A percentile compares a stretch with the other conserved stretches of the same genome.
Evolutionary conservation across 2,329 filamentous ascomycete genomes (phyloP).

Genomic region (Paracoccidioides lutzii): DNA sequence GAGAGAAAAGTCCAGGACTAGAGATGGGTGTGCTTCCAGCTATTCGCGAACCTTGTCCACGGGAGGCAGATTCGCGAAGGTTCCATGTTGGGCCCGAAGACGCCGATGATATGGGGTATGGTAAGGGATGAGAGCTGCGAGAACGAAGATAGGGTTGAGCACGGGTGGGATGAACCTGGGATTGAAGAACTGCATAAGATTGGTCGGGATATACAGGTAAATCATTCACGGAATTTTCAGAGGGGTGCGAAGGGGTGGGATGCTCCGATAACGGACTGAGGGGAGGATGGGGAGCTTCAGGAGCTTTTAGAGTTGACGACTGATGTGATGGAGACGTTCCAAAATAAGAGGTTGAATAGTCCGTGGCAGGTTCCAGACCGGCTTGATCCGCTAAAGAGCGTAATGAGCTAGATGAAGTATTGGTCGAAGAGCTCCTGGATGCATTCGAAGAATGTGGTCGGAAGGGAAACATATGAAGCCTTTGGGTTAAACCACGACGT

Average conservation of each 20-base stretch:
- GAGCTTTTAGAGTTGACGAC: slow-evolving; percentile 2
- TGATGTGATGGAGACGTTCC: slow-evolving; percentile 6
- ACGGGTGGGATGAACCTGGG: slow-evolving; percentile 29
- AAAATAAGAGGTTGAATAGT: slow-evolving; percentile 8
- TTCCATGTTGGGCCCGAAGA: slow-evolving; percentile 14
- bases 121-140: slow-evolving; percentile 33
- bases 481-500: slow-evolving; percentile 10
- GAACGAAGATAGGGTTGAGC: slow-evolving; percentile 29
- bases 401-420: slow-evolving; percentile 32
- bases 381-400: slow-evolving; percentile 13
- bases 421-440: slow-evolving; percentile 25
- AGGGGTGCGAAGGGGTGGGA: slow-evolving; percentile 8
- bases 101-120: slow-evolving; percentile 18
- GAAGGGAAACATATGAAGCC: slow-evolving; percentile 10
- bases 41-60: slow-evolving; percentile 25
- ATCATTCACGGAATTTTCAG: slow-evolving; percentile 17
- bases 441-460: slow-evolving; percentile 23
- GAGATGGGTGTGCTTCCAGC: slow-evolving; percentile 36
- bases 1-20: slow-evolving; percentile 35
- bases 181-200: slow-evolving; percentile 35
- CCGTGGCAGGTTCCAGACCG: slow-evolving; percentile 16
- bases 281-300: slow-evolving; percentile 8
- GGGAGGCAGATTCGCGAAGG: slow-evolving; percentile 12
- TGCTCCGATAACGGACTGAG: slow-evolving; percentile 11
- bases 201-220: slow-evolving; percentile 37